A percentile compares a stretch with the other conserved stretches of the same genome.
phyloP scores from a whole-genome alignment of 768 basidiomycete species.

The Rhodotorula toruloides region DNA sequence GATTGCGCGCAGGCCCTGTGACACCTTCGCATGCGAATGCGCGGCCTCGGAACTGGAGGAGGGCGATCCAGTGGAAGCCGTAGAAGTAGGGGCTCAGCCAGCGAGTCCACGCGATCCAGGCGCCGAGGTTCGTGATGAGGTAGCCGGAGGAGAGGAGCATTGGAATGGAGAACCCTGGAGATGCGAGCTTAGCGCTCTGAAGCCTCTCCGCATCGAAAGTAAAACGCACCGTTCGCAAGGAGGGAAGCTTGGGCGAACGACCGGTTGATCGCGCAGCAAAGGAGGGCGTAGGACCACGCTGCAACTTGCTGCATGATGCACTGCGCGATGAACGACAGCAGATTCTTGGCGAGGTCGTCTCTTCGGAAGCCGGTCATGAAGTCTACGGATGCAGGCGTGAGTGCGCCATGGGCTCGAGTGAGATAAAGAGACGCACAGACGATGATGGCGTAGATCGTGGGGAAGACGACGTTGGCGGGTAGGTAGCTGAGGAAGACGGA shows the following conservation, averaged over 20 bases:
- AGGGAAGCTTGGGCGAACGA: slow-evolving; percentile 47
- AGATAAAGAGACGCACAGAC: slow-evolving; percentile 12
- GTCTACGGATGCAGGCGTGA: neutral
- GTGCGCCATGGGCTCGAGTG: rapidly evolving
- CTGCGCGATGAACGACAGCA: slow-evolving; percentile 48
- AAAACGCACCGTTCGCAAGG: slow-evolving; percentile 42
- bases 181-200: neutral
- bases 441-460: slow-evolving; percentile 44
- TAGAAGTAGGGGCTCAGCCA: slow-evolving; percentile 46
- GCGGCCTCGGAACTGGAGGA: slow-evolving; percentile 48
- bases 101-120: slow-evolving; percentile 46
- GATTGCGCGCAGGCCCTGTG: slow-evolving; percentile 39
- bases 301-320: slow-evolving; percentile 36
- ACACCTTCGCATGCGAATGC: slow-evolving; percentile 42
- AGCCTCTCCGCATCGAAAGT: neutral
- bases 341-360: slow-evolving; percentile 47
- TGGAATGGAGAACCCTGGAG: slow-evolving; percentile 23
- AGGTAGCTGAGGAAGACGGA: slow-evolving; percentile 49
- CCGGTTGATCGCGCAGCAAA: slow-evolving; percentile 45
- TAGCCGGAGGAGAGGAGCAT: slow-evolving; percentile 42
- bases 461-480: slow-evolving; percentile 48
- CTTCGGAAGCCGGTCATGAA: slow-evolving; percentile 46
- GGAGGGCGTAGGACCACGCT: slow-evolving; percentile 42
- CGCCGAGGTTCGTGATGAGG: slow-evolving; percentile 24
- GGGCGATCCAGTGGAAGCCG: slow-evolving; percentile 46